Percentiles rank a stretch among this genome's conserved stretches.
phyloP scores from a whole-genome alignment of 2,329 filamentous ascomycete genomes.

The Lanzia echinophila region DNA sequence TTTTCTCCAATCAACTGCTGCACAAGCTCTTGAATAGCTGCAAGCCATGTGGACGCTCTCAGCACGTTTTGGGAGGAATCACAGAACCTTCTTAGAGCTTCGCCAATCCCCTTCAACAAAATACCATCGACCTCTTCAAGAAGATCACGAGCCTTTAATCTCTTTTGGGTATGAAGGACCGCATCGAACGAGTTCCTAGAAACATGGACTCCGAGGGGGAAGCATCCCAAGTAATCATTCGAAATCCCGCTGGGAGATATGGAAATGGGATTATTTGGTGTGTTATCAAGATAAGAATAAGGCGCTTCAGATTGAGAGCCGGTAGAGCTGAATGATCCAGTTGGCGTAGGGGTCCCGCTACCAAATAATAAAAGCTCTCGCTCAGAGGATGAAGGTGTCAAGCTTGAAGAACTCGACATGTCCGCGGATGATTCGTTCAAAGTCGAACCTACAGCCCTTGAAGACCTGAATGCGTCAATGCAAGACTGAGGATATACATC shows the following conservation, averaged over 20 bases:
- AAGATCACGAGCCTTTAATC: constrained; percentile 7
- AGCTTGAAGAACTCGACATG: background rate
- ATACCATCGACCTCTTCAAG: constrained; percentile 1
- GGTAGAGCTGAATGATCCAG: background rate
- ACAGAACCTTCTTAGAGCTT: background rate
- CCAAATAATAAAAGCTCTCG: background rate
- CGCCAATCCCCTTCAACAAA: constrained; percentile 4
- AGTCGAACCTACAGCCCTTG: background rate
- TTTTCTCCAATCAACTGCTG: constrained; percentile 17
- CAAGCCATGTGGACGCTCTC: constrained; percentile 13
- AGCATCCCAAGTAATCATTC: constrained; percentile 38
- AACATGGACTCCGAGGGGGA: constrained; percentile 39
- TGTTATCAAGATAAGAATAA: constrained; percentile 3
- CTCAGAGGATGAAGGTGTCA: background rate
- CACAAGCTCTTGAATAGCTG: constrained; percentile 17
- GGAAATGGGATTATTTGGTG: constrained; percentile 30
- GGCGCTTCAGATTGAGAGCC: constrained; percentile 1
- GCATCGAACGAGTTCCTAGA: constrained; percentile 37
- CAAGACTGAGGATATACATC: constrained; percentile 3
- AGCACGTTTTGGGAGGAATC: constrained; percentile 21
- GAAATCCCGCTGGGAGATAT: constrained; percentile 33
- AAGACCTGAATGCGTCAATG: background rate
- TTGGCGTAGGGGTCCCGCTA: constrained; percentile 4
- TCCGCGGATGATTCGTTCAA: background rate
- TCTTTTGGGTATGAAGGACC: constrained; percentile 38